A percentile compares a stretch with the other conserved stretches of the same genome.
Evolutionary conservation across 805 yeast species (phyloP).

Genomic region (Pichia rugopelliculosa): DNA sequence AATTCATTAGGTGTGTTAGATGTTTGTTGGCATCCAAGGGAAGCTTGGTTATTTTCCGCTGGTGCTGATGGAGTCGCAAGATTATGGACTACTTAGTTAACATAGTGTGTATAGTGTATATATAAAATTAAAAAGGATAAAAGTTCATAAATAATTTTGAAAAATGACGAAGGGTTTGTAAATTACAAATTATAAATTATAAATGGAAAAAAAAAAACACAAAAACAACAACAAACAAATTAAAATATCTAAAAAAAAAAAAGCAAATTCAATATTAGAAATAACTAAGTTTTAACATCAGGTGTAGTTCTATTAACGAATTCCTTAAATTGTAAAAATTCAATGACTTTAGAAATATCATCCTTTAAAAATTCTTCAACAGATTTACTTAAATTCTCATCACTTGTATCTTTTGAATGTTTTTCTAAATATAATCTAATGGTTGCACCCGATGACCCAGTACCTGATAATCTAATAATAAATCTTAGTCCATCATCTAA

Average conservation of each 20-base stretch:
- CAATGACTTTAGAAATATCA: conserved; percentile 56
- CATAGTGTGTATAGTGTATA: background rate
- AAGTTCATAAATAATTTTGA: no score
- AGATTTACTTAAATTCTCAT: conserved; percentile 33
- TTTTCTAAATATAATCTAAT: conserved; percentile 87
- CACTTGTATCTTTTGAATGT: conserved; percentile 54
- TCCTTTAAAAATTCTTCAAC: conserved; percentile 64
- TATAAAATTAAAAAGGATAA: background rate
- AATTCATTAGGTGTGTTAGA: conserved; percentile 81
- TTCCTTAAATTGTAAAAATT: conserved; percentile 64
- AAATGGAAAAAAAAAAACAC: background rate
- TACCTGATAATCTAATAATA: conserved; percentile 88
- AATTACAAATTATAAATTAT: no score
- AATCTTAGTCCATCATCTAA: conserved; percentile 76
- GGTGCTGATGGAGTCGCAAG: conserved; percentile 97
- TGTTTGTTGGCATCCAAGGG: conserved; percentile 93
- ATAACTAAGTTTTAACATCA: conserved; percentile 65
- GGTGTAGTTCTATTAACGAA: conserved; percentile 78
- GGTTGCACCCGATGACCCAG: conserved; percentile 97
- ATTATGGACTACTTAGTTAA: conserved; percentile 80
- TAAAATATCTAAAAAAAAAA: background rate
- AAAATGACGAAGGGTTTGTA: no score
- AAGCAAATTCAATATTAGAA: no score
- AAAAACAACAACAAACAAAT: background rate
- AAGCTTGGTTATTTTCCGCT: conserved; percentile 95